phyloP scores from a whole-genome alignment of 2,329 filamentous ascomycete species.

The Ophiostoma montium region DNA sequence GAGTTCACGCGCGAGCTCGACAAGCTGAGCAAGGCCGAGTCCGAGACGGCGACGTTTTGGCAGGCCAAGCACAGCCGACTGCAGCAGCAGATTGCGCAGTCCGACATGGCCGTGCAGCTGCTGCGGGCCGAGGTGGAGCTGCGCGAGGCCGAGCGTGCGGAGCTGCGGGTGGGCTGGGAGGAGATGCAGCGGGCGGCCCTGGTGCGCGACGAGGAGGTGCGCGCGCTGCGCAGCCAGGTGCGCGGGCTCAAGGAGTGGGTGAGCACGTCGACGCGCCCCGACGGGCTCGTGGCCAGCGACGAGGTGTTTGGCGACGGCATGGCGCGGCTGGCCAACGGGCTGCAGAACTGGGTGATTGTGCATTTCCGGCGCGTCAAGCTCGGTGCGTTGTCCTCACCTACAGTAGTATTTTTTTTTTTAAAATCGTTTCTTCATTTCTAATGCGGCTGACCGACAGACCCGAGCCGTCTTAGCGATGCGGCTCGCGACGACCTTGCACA shows the following conservation, averaged over 20 bases:
- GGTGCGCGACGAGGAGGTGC: constrained; percentile 41
- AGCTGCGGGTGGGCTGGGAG: constrained; percentile 36
- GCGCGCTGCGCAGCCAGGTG: constrained; percentile 43
- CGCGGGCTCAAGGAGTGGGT: constrained; percentile 58
- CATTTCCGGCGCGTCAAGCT: constrained; percentile 52
- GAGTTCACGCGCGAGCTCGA: constrained; percentile 41
- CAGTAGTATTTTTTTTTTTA: neutral
- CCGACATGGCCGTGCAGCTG: constrained; percentile 38
- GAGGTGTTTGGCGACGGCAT: constrained; percentile 51
- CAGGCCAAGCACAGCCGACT: constrained; percentile 33
- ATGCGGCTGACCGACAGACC: neutral
- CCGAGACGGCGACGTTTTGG: constrained; percentile 42
- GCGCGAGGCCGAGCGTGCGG: constrained; percentile 31
- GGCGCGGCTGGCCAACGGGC: constrained; percentile 46
- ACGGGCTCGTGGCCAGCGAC: constrained; percentile 51
- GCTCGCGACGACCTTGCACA: constrained; percentile 19
- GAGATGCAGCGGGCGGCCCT: constrained; percentile 30
- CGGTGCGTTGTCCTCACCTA: constrained; percentile 19
- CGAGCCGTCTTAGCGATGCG: neutral
- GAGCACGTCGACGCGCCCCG: constrained; percentile 48
- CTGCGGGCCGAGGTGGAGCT: constrained; percentile 35
- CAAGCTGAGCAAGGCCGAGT: constrained; percentile 37
- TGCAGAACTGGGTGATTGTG: constrained; percentile 62
- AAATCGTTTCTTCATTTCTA: neutral
- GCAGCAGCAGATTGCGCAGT: constrained; percentile 36